Conservation (phyloP, 768 basidiomycete species). For the Lactarius vividus region DNA sequence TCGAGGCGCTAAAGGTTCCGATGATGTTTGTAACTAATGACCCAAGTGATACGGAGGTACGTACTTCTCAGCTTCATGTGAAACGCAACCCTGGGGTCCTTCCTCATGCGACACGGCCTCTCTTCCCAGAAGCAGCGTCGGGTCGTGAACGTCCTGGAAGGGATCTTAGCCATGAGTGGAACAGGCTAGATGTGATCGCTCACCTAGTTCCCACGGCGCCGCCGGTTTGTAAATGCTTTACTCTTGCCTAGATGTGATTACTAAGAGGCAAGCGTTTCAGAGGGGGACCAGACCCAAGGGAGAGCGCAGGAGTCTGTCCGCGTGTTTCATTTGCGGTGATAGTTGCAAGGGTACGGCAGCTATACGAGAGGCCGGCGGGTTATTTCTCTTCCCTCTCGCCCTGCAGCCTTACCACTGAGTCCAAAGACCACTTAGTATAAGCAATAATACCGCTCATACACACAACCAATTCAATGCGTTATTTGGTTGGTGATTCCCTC, state of each 20-base stretch:
- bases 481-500: not conserved
- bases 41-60: conserved; percentile 54
- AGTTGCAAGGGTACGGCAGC: not conserved
- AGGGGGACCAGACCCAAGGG: not conserved
- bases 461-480: not conserved
- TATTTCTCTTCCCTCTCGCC: not conserved
- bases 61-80: conserved; percentile 27
- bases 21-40: conserved; percentile 62
- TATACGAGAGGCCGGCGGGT: not conserved
- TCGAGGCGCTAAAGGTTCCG: conserved; percentile 63
- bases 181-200: conserved; percentile 11
- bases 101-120: conserved; percentile 8
- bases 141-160: conserved; percentile 67
- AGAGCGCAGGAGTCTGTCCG: conserved; percentile 9
- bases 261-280: conserved; percentile 11
- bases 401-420: not conserved
- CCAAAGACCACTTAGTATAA: not conserved
- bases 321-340: conserved; percentile 5
- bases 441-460: not conserved
- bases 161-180: conserved; percentile 37
- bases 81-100: not conserved
- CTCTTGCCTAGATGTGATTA: conserved; percentile 6
- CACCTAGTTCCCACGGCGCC: not conserved
- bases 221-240: not conserved
- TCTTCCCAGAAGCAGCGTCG: conserved; percentile 58